These are phyloP conservation scores for Aschersonia sp. DNA, from an alignment of 2,329 filamentous ascomycete species.

Conservation along the genomic window DNA sequence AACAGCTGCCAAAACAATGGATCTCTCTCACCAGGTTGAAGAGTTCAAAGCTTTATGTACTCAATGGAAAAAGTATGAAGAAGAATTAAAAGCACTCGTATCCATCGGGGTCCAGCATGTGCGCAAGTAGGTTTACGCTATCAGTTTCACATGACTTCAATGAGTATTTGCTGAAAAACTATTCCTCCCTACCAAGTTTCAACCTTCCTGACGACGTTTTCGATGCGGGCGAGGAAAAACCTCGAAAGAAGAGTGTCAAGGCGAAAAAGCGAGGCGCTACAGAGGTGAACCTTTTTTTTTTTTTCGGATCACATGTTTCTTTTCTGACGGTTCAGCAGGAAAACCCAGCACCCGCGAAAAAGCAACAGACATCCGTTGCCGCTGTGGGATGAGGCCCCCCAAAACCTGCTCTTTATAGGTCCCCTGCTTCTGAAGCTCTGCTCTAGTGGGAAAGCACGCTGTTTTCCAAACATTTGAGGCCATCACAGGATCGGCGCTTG, in stretches of 20 bases:
- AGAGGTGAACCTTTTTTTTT: slow-evolving; percentile 22
- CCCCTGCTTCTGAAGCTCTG: neutral
- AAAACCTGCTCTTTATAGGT: neutral
- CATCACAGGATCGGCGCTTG: too few species aligned
- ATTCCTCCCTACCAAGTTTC: slow-evolving; percentile 41
- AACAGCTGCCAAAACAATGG: slow-evolving; percentile 53
- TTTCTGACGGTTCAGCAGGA: slow-evolving; percentile 18
- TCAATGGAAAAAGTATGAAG: slow-evolving; percentile 60
- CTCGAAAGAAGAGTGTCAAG: slow-evolving; percentile 39
- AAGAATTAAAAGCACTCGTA: slow-evolving; percentile 43
- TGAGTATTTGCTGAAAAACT: neutral
- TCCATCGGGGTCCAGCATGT: slow-evolving; percentile 72
- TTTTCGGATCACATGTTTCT: slow-evolving; percentile 3
- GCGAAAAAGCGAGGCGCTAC: slow-evolving; percentile 34
- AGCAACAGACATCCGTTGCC: slow-evolving; percentile 25
- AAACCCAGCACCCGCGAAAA: slow-evolving; percentile 22
- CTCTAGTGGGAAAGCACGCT: neutral
- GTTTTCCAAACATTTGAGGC: too few species aligned
- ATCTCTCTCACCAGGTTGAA: slow-evolving; percentile 68
- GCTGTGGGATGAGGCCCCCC: slow-evolving; percentile 18
- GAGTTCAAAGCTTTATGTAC: slow-evolving; percentile 78
- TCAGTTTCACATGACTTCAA: neutral
- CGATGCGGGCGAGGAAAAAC: slow-evolving; percentile 59
- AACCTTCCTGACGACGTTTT: slow-evolving; percentile 87
- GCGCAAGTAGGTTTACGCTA: slow-evolving; percentile 52